Evolutionary conservation across 345 rosid genomes (phyloP), one percentile per base, ranked within the genome.

Genomic region (Dimocarpus longan): DNA sequence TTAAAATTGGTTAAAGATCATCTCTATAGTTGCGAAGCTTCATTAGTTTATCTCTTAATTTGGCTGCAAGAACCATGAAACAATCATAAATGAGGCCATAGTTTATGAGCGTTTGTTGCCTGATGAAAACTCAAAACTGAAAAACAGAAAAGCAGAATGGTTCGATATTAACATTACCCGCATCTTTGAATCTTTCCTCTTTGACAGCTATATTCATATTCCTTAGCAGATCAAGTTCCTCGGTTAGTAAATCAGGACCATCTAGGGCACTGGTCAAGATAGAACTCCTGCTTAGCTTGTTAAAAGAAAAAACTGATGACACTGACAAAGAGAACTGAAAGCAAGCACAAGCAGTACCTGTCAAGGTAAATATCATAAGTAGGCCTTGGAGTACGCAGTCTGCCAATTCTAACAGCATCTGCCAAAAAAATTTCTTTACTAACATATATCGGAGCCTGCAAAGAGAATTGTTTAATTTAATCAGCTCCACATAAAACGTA

Each of bases 401-500:
- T 87, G 78, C 87, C 92, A 83, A 95, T 87, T 85, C 82, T 89
- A 70, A 93, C 84, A 77, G 97, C 96, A 85, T 95, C 97, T 15
- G 84, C 88, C 79, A 88, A 77, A 79, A 95, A 88, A 81, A 95
- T 89, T 85, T 90, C 82, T 89, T 88, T 95, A 80, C 83, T 90
- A 66, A 95, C 93, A 84, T 85, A 91, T 83, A 95, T 89, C 22
- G 99, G 99, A 78, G 93, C 97, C 98, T 95, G 93, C 76, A 79
- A 74, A 37, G 42, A 65, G 57, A 67, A 82, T 69, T 74, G 32
- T 68, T 43, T 68, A 80, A 76, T 67, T 43, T 71, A 68, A 12
- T n/a, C 46, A 78, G 74, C 59, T 46, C 39, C 24, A 24, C 22
- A 42, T 37, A 50, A 52, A 60, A 69, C 46, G 60, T 42, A 12